phyloP scores from a whole-genome alignment of 345 rosid genomes.

The Linum trigynum region DNA sequence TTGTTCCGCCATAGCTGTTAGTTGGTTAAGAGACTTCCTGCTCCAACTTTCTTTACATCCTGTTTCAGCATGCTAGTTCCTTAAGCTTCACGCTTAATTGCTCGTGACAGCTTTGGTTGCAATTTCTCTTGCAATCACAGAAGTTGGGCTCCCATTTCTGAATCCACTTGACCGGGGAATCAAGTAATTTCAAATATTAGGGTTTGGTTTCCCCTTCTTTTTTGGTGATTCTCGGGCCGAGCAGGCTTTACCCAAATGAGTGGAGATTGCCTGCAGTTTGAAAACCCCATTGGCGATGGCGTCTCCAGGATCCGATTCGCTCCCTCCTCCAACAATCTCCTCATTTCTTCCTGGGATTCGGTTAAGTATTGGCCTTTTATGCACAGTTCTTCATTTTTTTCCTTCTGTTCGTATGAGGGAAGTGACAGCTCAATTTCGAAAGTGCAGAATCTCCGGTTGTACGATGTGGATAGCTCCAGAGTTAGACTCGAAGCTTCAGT shows the following conservation, averaged over 20 bases:
- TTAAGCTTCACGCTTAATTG: no score
- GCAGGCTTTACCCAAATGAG: not conserved
- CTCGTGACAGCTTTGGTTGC: not conserved
- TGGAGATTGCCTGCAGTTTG: constrained; percentile 24
- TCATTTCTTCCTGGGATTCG: constrained; percentile 85
- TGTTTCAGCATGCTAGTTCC: no score
- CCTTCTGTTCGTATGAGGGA: not conserved
- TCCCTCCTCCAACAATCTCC: constrained; percentile 61
- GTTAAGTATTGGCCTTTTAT: constrained; percentile 31
- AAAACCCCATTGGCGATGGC: constrained; percentile 49
- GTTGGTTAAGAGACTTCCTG: no score
- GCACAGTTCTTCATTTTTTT: not conserved
- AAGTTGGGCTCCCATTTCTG: not conserved
- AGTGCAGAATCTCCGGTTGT: constrained; percentile 55
- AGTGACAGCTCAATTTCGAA: not conserved
- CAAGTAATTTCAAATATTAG: not conserved
- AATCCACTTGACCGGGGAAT: not conserved
- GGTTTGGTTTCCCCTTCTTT: not conserved
- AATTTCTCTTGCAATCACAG: not conserved
- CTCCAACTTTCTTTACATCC: no score
- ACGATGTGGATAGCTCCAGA: constrained; percentile 53
- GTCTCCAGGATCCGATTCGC: constrained; percentile 71
- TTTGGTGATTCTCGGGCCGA: not conserved
- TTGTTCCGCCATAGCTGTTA: no score
- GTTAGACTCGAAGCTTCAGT: constrained; percentile 42